Conservation (phyloP, 352 stramenopile genomes). For the Pythium rhizo-oryzae region DNA sequence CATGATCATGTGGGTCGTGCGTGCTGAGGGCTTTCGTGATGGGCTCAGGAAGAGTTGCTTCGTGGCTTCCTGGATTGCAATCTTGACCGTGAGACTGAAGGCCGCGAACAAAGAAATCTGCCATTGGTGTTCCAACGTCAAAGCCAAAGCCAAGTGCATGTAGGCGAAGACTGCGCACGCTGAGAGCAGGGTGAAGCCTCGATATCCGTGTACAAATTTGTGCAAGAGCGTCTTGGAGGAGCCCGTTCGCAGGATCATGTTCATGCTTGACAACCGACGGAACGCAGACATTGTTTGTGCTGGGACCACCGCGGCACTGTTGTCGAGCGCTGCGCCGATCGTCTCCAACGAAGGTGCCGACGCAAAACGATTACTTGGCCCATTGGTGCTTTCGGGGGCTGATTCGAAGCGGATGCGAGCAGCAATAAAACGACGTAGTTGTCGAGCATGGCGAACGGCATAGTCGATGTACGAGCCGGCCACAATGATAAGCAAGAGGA, state of each 20-base stretch:
- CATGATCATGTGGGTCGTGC: conserved; percentile 32
- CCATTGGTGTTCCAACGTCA: conserved; percentile 30
- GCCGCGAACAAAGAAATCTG: conserved; percentile 32
- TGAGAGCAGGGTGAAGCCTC: conserved; percentile 17
- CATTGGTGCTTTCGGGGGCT: background rate
- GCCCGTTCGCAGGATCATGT: conserved; percentile 11
- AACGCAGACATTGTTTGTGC: background rate
- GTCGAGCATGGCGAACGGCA: background rate
- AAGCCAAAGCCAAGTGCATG: conserved; percentile 26
- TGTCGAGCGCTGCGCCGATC: conserved; percentile 17
- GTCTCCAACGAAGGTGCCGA: conserved; percentile 2
- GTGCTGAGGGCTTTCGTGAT: conserved; percentile 24
- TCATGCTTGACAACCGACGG: conserved; percentile 17
- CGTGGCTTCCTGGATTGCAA: conserved; percentile 34
- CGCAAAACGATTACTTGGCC: background rate
- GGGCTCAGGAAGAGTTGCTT: conserved; percentile 32
- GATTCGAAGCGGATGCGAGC: conserved; percentile 1
- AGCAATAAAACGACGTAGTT: conserved; percentile 2
- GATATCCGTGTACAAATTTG: conserved; percentile 12
- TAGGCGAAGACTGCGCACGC: conserved; percentile 29
- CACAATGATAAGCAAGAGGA: conserved; percentile 11
- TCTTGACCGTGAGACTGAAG: conserved; percentile 35
- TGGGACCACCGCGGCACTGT: background rate
- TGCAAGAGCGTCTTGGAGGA: conserved; percentile 11
- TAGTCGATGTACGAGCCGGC: conserved; percentile 12